Conservation (phyloP, 306 rosid genomes). For the Castanopsis chinensis region DNA sequence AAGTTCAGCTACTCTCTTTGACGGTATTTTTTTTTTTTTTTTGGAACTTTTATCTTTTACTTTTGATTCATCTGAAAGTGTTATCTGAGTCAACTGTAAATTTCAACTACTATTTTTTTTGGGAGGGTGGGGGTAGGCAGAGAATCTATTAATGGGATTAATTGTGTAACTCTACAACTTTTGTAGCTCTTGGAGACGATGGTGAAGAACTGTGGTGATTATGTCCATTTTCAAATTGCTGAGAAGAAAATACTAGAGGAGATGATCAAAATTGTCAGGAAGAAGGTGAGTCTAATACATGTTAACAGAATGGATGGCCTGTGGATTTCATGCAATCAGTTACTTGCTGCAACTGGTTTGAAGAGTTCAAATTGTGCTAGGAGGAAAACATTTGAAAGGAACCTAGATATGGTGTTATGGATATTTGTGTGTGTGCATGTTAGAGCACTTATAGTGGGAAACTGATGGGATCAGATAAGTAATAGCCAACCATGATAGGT, state of each 20-base stretch:
- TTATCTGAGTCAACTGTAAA: slow-evolving; percentile 3
- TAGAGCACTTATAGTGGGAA: too few species aligned
- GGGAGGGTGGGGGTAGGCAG: background rate
- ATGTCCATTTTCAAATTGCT: slow-evolving; percentile 84
- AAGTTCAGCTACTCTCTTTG: slow-evolving; percentile 77
- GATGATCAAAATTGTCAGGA: slow-evolving; percentile 89
- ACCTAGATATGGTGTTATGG: too few species aligned
- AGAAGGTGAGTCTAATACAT: slow-evolving; percentile 61
- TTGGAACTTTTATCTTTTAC: slow-evolving; percentile 11
- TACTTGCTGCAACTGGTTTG: too few species aligned
- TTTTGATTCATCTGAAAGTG: slow-evolving; percentile 3
- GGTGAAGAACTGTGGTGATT: slow-evolving; percentile 99
- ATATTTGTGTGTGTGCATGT: too few species aligned
- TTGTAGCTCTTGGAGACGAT: slow-evolving; percentile 92
- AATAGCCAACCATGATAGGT: too few species aligned
- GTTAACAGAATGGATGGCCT: too few species aligned
- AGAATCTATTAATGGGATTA: slow-evolving; percentile 23
- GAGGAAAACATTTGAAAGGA: too few species aligned
- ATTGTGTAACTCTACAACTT: slow-evolving; percentile 20
- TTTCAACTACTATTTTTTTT: background rate
- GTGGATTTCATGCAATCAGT: too few species aligned
- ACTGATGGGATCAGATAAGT: too few species aligned
- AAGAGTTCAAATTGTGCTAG: too few species aligned
- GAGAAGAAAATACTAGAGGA: slow-evolving; percentile 86
- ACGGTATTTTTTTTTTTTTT: slow-evolving; percentile 52